Evolutionary conservation across 305 asterid genomes (phyloP).

Genomic region (Rubia tinctorum): DNA sequence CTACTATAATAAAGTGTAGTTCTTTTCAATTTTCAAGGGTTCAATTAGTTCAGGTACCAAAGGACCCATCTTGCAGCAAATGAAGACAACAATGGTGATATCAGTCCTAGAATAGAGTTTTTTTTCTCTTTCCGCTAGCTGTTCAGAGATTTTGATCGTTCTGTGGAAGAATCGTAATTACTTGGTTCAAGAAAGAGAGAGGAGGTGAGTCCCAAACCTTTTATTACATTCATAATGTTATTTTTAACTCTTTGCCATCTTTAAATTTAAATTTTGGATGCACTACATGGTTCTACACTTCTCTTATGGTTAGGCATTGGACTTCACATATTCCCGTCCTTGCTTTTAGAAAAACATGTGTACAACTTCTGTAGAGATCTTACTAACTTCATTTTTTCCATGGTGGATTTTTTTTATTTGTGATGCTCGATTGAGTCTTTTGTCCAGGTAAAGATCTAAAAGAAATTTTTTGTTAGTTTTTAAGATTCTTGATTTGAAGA

Average conservation of each 20-base stretch:
- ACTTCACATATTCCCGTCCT: background rate
- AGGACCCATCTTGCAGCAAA: conserved; percentile 48
- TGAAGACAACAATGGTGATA: conserved; percentile 48
- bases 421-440: background rate
- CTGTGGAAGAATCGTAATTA: conserved; percentile 86
- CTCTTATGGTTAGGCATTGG: background rate
- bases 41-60: conserved; percentile 62
- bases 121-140: conserved; percentile 77
- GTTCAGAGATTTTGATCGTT: conserved; percentile 88
- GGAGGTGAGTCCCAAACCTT: conserved; percentile 44
- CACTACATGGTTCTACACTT: background rate
- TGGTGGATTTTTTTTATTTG: conserved; percentile 9
- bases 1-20: too few species aligned
- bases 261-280: background rate
- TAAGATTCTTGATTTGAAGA: background rate
- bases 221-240: background rate
- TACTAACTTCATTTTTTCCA: background rate
- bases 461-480: background rate
- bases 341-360: background rate
- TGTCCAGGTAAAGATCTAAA: background rate
- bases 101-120: conserved; percentile 86
- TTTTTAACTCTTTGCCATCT: background rate
- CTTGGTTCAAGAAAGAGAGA: conserved; percentile 66
- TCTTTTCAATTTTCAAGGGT: too few species aligned
- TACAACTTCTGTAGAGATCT: background rate